Base-by-base conservation (phyloP, 345 rosid genomes). In the Theobroma cacao region DNA sequence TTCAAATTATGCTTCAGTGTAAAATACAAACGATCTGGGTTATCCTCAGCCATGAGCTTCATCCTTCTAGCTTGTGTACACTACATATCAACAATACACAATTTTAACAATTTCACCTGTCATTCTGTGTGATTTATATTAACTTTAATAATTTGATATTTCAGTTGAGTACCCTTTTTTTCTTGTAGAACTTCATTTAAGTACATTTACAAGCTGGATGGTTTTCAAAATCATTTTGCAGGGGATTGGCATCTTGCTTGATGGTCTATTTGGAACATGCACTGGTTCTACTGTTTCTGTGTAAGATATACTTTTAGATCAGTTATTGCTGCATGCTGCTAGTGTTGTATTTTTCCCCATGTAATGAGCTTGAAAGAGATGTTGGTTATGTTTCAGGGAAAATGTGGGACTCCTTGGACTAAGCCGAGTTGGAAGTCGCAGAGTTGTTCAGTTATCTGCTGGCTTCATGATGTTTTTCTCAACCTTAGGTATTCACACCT, bases 401-500 rank as follows among this genome's bases (percentile, higher is more conserved):
- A 97, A 97, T 77, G 93, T 94, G 53, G 99, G 99, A 45, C 90
- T 97, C 73, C 97, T 97, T 34, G 98, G 99, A 53, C 87, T 94
- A 70, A 93, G 93, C 76, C 92, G 98, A 78, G 98, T 97, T 40
- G 98, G 99, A 43, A 97, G 99, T 79, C 98, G 99, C 52, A 88
- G 99, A 68, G 98, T 94, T 72, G 97, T 97, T 86, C 97, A 97
- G 83, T 82, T 97, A 68, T 90, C 98, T 30, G 98, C 99, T 43
- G 98, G 89, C 83, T 97, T 97, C 88, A 97, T 97, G 99, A 91
- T 97, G 22, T 91, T 97, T 82, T 94, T 97, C 90, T 90, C 99
- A 11, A 85, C 76, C 68, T 84, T 97, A 65, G 99, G 99, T 91
- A 67, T 36, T 73, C 60, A 79, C 7, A 28, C 3, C 53, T 31